phyloP scores from a whole-genome alignment of 78 protist genomes.

The Anaeramoeba flamelloides region DNA sequence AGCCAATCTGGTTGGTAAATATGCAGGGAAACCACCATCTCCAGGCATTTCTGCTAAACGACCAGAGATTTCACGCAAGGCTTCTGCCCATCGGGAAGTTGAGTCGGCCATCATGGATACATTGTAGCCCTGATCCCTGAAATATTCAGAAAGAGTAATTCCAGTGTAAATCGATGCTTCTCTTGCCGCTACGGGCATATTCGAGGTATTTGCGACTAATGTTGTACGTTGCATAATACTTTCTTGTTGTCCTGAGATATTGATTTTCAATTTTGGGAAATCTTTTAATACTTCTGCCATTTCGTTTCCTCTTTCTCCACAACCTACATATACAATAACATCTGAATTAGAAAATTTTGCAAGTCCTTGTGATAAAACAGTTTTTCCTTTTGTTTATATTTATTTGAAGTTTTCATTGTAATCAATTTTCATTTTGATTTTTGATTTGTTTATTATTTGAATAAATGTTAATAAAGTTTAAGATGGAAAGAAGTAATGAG shows the following conservation, averaged over 20 bases:
- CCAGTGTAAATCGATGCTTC: slow-evolving; percentile 99
- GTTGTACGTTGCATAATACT: slow-evolving; percentile 97
- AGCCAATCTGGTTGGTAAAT: slow-evolving; percentile 96
- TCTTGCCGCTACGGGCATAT: slow-evolving; percentile 99
- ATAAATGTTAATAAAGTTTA: too few species aligned
- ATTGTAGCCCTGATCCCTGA: slow-evolving; percentile 95
- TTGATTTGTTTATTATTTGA: too few species aligned
- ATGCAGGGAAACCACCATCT: slow-evolving; percentile 98
- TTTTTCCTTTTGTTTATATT: too few species aligned
- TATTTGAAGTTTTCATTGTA: too few species aligned
- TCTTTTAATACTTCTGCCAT: slow-evolving; percentile 99
- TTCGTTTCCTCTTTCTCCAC: slow-evolving; percentile 98
- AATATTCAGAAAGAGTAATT: slow-evolving; percentile 94
- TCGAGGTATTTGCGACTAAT: slow-evolving; percentile 99
- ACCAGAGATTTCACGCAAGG: slow-evolving; percentile 98
- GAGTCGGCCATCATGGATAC: slow-evolving; percentile 90
- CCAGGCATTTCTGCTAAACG: slow-evolving; percentile 99
- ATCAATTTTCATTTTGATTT: too few species aligned
- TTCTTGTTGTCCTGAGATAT: slow-evolving; percentile 49
- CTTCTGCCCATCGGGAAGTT: slow-evolving; percentile 90
- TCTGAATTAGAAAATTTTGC: slow-evolving; percentile 98
- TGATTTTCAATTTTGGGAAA: slow-evolving; percentile 72
- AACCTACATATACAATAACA: slow-evolving; percentile 96
- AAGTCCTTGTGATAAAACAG: slow-evolving; percentile 98
- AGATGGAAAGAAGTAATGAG: too few species aligned